Conservation (phyloP, 2,329 filamentous ascomycete genomes). For the Cercospora sp. region DNA sequence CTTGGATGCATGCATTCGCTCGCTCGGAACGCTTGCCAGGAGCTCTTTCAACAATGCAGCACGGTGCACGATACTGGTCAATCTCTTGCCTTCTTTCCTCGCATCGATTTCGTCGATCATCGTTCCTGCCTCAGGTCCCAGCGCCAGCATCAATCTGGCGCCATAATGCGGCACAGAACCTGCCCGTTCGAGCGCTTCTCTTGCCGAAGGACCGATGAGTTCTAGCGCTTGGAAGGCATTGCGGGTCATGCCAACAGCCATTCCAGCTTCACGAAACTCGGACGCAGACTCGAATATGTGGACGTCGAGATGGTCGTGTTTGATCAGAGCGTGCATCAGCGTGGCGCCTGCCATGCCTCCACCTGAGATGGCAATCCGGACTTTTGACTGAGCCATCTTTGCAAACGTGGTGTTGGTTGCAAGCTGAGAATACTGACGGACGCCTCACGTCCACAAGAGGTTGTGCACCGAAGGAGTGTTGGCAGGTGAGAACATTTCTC, state of each 20-base stretch:
- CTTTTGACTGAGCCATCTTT: constrained; percentile 2
- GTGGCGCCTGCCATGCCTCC: constrained; percentile 22
- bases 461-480: neutral
- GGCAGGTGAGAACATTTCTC: neutral
- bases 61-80: constrained; percentile 23
- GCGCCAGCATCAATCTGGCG: constrained; percentile 9
- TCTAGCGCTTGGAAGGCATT: constrained; percentile 18
- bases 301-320: constrained; percentile 16
- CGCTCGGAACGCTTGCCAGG: constrained; percentile 10
- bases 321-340: constrained; percentile 18
- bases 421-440: neutral
- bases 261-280: constrained; percentile 20
- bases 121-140: constrained; percentile 17
- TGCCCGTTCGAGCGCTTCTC: constrained; percentile 15
- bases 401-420: neutral
- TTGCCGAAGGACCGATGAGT: constrained; percentile 17
- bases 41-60: constrained; percentile 20
- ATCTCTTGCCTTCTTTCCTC: constrained; percentile 13
- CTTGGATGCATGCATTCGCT: constrained; percentile 22
- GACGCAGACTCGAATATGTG: constrained; percentile 24
- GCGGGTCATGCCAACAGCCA: constrained; percentile 22
- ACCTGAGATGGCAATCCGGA: constrained; percentile 21
- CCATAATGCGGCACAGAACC: constrained; percentile 12
- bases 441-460: neutral
- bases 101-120: constrained; percentile 18